Percentiles rank a stretch among this genome's conserved stretches.
Conservation (phyloP, 768 basidiomycete genomes). For the Auriscalpium microsporum region DNA sequence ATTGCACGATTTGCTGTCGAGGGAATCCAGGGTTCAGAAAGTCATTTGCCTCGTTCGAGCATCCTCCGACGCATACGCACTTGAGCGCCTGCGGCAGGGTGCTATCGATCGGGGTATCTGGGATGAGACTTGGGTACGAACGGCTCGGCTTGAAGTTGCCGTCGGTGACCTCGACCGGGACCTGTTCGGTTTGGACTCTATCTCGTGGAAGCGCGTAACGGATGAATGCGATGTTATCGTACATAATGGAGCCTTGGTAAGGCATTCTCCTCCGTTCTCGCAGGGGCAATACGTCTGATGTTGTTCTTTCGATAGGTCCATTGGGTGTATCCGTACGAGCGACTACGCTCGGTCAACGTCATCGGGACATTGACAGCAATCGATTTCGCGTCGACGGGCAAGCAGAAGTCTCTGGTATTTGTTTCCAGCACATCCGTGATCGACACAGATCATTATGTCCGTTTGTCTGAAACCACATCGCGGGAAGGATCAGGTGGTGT, state of each 20-base stretch:
- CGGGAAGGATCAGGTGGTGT: constrained; percentile 51
- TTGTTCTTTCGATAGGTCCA: constrained; percentile 55
- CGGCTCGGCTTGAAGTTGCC: not conserved
- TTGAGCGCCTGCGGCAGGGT: constrained; percentile 62
- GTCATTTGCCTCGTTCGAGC: not conserved
- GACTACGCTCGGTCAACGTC: constrained; percentile 88
- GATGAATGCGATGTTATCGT: not conserved
- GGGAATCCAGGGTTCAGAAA: not conserved
- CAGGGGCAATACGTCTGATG: not conserved
- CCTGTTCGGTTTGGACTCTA: not conserved
- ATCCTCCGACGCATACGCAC: constrained; percentile 34
- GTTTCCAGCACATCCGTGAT: constrained; percentile 95
- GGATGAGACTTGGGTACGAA: constrained; percentile 21
- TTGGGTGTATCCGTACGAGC: constrained; percentile 98
- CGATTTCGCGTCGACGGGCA: constrained; percentile 63
- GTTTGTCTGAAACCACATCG: constrained; percentile 66
- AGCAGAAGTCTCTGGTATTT: constrained; percentile 77
- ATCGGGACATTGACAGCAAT: constrained; percentile 79
- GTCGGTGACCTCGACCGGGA: not conserved
- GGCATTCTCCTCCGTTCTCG: not conserved
- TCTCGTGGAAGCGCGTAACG: constrained; percentile 33
- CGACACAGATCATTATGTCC: constrained; percentile 86
- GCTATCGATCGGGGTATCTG: constrained; percentile 78
- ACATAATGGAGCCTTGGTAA: constrained; percentile 94
- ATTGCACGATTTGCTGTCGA: not conserved